These are phyloP conservation scores for Dipteronia dyeriana DNA, from an alignment of 345 rosid species.

Conservation along the genomic window DNA sequence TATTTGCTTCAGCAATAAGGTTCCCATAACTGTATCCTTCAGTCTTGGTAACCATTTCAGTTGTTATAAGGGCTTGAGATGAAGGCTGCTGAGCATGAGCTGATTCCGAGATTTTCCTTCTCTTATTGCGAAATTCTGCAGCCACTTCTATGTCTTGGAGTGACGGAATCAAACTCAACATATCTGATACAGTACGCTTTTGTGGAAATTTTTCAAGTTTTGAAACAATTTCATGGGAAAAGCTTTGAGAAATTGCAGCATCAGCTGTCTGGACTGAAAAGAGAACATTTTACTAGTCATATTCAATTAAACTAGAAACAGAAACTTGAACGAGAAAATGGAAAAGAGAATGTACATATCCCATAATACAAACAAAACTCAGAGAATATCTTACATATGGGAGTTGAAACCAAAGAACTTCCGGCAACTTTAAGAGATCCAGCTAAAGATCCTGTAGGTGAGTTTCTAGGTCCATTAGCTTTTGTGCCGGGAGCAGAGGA, in stretches of 20 bases:
- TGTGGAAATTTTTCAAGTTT: constrained; percentile 50
- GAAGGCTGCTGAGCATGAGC: constrained; percentile 42
- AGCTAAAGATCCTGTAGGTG: constrained; percentile 35
- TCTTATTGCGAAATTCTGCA: constrained; percentile 43
- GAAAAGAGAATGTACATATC: constrained; percentile 16
- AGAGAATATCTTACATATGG: constrained; percentile 72
- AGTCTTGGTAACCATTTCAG: constrained; percentile 46
- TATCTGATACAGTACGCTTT: constrained; percentile 70
- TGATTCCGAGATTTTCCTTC: constrained; percentile 49
- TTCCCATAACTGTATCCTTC: constrained; percentile 67
- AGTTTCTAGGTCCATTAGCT: constrained; percentile 49
- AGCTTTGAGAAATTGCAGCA: constrained; percentile 26
- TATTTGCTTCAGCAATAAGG: constrained; percentile 93
- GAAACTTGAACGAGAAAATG: neutral
- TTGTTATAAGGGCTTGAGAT: constrained; percentile 38
- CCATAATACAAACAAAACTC: constrained; percentile 14
- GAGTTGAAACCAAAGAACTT: constrained; percentile 54
- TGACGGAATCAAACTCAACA: constrained; percentile 77
- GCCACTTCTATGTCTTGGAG: constrained; percentile 57
- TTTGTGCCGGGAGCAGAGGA: constrained; percentile 45
- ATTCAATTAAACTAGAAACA: constrained; percentile 7
- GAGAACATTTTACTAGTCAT: constrained; percentile 31
- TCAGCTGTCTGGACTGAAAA: constrained; percentile 64
- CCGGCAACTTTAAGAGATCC: constrained; percentile 48
- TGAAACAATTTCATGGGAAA: constrained; percentile 45